Percentiles rank a stretch among this genome's conserved stretches.
phyloP scores from a whole-genome alignment of 192 early-diverging fungal species.

The Coemansia sp. region DNA sequence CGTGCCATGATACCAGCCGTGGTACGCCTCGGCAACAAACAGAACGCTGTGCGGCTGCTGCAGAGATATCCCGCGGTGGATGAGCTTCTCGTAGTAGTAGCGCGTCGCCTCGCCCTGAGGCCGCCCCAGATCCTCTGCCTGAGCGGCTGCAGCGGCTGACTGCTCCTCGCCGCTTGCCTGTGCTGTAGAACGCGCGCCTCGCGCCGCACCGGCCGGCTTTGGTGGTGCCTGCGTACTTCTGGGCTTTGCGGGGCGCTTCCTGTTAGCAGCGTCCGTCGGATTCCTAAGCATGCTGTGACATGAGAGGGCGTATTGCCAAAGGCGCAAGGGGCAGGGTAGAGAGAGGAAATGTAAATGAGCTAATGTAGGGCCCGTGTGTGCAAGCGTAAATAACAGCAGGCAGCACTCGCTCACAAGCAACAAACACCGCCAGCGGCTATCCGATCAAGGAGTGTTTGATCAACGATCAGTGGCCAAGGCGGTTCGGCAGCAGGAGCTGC shows the following conservation, averaged over 20 bases:
- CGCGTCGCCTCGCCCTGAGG: slow-evolving; percentile 31
- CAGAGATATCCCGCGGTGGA: slow-evolving; percentile 33
- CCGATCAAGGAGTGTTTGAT: too few species aligned
- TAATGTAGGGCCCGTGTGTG: too few species aligned
- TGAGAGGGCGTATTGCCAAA: too few species aligned
- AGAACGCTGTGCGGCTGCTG: slow-evolving; percentile 39
- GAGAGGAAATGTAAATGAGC: too few species aligned
- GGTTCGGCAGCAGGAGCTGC: too few species aligned
- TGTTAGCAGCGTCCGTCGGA: not conserved
- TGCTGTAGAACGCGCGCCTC: not conserved
- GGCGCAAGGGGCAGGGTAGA: too few species aligned
- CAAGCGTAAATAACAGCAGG: too few species aligned
- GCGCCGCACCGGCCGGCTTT: not conserved
- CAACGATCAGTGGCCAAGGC: too few species aligned
- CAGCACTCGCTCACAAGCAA: too few species aligned
- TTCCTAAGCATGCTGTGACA: slow-evolving; percentile 5
- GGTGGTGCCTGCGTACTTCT: not conserved
- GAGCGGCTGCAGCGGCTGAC: not conserved
- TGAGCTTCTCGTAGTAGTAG: slow-evolving; percentile 30
- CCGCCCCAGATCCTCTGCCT: not conserved
- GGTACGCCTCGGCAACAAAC: slow-evolving; percentile 37
- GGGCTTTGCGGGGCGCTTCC: not conserved
- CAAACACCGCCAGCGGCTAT: too few species aligned
- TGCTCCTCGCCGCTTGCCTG: not conserved
- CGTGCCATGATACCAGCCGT: slow-evolving; percentile 35